These are phyloP conservation scores for Cornus kousa DNA, from an alignment of 148 eudicot species.

Conservation along the genomic window DNA sequence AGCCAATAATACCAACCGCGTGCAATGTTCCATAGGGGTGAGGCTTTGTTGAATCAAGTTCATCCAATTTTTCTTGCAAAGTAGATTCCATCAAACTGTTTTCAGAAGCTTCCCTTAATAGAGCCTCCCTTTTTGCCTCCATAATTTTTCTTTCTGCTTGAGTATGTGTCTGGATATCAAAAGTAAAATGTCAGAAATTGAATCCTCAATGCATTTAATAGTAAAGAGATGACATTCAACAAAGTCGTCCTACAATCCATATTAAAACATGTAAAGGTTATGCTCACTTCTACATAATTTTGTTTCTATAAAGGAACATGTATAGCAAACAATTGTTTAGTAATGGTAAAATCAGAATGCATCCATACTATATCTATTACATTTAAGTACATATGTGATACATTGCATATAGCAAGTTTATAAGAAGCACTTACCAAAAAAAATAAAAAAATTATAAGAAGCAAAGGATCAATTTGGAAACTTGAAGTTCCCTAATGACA, in stretches of 20 bases:
- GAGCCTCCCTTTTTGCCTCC: constrained; percentile 74
- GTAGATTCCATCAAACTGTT: constrained; percentile 33
- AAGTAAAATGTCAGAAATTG: neutral
- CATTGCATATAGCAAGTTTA: neutral
- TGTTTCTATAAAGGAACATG: neutral
- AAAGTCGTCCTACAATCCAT: neutral
- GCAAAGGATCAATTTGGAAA: neutral
- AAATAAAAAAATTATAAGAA: neutral
- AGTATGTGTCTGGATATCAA: constrained; percentile 65
- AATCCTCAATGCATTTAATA: constrained; percentile 6
- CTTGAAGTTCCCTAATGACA: constrained; percentile 2
- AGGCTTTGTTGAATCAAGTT: constrained; percentile 52
- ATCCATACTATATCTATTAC: neutral
- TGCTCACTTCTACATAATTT: neutral
- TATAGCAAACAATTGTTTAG: neutral
- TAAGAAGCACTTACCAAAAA: neutral
- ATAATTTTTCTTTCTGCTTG: constrained; percentile 81
- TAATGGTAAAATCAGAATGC: constrained; percentile 6
- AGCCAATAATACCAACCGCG: constrained; percentile 53
- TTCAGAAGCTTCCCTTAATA: constrained; percentile 56
- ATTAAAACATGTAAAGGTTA: neutral
- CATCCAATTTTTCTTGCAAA: constrained; percentile 49
- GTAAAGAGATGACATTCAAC: neutral
- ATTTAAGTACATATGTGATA: neutral
- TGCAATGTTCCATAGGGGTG: constrained; percentile 74